Percentiles rank a stretch among this genome's conserved stretches.
These are phyloP conservation scores for Grifola frondosa DNA, from an alignment of 1,284 basidiomycete genomes.

Conservation along the genomic window DNA sequence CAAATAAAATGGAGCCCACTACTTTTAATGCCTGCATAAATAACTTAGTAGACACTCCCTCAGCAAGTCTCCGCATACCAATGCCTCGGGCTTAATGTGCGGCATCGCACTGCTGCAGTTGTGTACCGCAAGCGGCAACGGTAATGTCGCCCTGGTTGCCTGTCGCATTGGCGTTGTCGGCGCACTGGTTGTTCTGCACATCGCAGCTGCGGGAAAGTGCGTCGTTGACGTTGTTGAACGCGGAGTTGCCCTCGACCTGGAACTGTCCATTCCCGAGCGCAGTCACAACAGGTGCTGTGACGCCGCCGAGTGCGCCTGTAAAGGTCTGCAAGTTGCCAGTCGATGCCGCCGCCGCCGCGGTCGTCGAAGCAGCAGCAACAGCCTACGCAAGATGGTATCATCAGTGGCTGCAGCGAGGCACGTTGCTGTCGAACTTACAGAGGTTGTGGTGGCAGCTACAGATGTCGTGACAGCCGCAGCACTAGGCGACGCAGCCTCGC, in stretches of 20 bases:
- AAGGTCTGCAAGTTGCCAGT: slow-evolving; percentile 55
- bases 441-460: slow-evolving; percentile 20
- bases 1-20: neutral
- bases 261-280: slow-evolving; percentile 45
- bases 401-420: slow-evolving; percentile 2
- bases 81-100: slow-evolving; percentile 11
- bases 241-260: slow-evolving; percentile 44
- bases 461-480: slow-evolving; percentile 25
- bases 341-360: slow-evolving; percentile 23
- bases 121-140: slow-evolving; percentile 50
- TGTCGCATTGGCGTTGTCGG: slow-evolving; percentile 35
- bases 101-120: slow-evolving; percentile 47
- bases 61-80: slow-evolving; percentile 9
- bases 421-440: slow-evolving; percentile 22
- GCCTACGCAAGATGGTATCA: slow-evolving; percentile 7
- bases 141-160: slow-evolving; percentile 41
- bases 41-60: no score
- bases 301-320: slow-evolving; percentile 50
- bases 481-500: slow-evolving; percentile 20
- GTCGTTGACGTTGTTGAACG: slow-evolving; percentile 49
- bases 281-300: slow-evolving; percentile 45
- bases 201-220: slow-evolving; percentile 61
- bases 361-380: slow-evolving; percentile 17
- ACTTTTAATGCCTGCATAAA: no score
- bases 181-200: slow-evolving; percentile 55